Evolutionary conservation across 257 asterid genomes (phyloP), one percentile per base, ranked within the genome.

Genomic region (Penstemon barbatus): DNA sequence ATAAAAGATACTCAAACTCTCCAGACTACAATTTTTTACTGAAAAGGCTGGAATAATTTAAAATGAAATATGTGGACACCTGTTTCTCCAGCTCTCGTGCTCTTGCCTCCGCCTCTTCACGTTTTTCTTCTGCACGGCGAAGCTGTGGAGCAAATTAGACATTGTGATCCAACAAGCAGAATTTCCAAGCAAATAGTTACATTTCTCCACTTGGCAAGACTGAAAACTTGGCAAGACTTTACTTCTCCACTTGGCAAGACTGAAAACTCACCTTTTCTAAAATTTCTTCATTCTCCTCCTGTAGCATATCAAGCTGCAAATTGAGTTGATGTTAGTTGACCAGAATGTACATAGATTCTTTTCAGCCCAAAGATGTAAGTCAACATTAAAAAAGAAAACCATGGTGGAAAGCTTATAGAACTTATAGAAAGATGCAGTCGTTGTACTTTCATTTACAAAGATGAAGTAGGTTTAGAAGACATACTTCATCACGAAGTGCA

Each of bases 301-400:
- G 97, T 70, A 91, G 78, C 96, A 94, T 91, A 77, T 94, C 99
- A 75, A 94, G 87, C 99, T 94, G 97, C 86, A 91, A 74, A 74
- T 73, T 13, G 54, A 74, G 63, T 67, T 63, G 15, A 66, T 48
- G 76, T 79, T 54, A 68, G 60, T 63, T 60, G 12, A 71, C 65
- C 68, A 71, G 51, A 66, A 25, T 42, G 49, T 40, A 61, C 66
- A 70, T 6, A 57, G 50, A 52, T 42, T 33, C 5, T 9, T 41
- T 62, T 59, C 54, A 61, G 63, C 60, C 39, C 57, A 62, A 75
- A 69, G 65, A 75, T 65, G 8, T 59, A 44, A 55, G 55, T 41
- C 52, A 52, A 51, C 42, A 25, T 25, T 50, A 43, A 67, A 58
- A 7, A 56, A 46, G 57, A 66, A 52, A 46, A 71, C 58, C 51